These are phyloP conservation scores for Hagleromyces aurorensis DNA, from an alignment of 805 yeast species.

Conservation along the genomic window DNA sequence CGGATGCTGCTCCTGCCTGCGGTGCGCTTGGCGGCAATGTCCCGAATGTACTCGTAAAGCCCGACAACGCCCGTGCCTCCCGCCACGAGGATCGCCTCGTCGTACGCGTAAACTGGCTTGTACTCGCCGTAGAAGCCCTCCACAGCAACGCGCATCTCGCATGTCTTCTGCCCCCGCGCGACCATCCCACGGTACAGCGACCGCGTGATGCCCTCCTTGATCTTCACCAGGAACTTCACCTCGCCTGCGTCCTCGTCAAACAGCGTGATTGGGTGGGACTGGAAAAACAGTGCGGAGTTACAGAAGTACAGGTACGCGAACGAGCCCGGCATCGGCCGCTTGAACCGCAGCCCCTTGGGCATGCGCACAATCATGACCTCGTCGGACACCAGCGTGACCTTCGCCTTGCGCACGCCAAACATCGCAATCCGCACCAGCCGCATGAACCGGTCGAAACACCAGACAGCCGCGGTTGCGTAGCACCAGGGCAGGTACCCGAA, in stretches of 20 bases:
- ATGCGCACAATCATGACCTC: conserved; percentile 34
- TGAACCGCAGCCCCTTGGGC: conserved; percentile 9
- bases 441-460: conserved; percentile 57
- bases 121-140: conserved; percentile 60
- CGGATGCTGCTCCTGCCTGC: conserved; percentile 10
- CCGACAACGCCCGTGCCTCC: conserved; percentile 51
- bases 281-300: conserved; percentile 26
- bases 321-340: conserved; percentile 48
- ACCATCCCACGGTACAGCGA: conserved; percentile 30
- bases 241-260: conserved; percentile 27
- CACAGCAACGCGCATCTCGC: conserved; percentile 35
- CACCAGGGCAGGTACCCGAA: conserved; percentile 42
- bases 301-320: conserved; percentile 48
- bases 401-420: conserved; percentile 57
- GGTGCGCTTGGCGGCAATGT: conserved; percentile 11
- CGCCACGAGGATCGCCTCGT: conserved; percentile 37
- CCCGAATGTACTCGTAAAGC: conserved; percentile 31
- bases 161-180: conserved; percentile 25
- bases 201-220: conserved; percentile 48
- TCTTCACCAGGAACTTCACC: conserved; percentile 26
- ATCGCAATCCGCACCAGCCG: conserved; percentile 44
- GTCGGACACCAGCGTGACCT: conserved; percentile 20
- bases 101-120: conserved; percentile 30
- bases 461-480: conserved; percentile 48
- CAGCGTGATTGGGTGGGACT: conserved; percentile 66